Percentiles rank a stretch among this genome's conserved stretches.
These are phyloP conservation scores for Suillus ampliporus DNA, from an alignment of 768 basidiomycete genomes.

Conservation along the genomic window DNA sequence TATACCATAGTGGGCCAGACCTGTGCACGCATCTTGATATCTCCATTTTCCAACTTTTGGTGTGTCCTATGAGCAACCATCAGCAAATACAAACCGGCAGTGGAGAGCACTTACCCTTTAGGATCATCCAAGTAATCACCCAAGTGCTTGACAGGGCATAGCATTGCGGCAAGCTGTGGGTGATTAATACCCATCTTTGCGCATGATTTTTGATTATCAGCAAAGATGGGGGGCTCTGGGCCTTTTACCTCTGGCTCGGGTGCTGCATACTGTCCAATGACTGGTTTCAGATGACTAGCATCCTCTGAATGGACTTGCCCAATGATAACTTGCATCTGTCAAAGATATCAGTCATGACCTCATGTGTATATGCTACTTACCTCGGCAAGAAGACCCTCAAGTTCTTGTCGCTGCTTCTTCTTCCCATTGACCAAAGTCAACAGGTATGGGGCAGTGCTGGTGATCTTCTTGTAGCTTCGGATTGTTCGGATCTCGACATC, in stretches of 20 bases:
- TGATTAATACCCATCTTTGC: slow-evolving; percentile 12
- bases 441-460: background rate
- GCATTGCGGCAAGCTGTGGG: slow-evolving; percentile 1
- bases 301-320: background rate
- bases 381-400: background rate
- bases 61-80: slow-evolving; percentile 2
- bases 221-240: background rate
- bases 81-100: background rate
- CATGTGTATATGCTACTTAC: background rate
- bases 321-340: slow-evolving; percentile 10
- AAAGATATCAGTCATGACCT: background rate
- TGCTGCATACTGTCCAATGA: slow-evolving; percentile 2
- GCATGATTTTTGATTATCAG: background rate
- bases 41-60: slow-evolving; percentile 2
- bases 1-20: slow-evolving; percentile 8
- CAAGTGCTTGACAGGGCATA: slow-evolving; percentile 11
- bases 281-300: background rate
- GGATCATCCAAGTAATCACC: background rate
- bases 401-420: background rate
- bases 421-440: background rate
- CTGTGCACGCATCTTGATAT: slow-evolving; percentile 11
- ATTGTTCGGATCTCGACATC: background rate
- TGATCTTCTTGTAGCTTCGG: background rate
- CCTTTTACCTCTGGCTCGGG: background rate
- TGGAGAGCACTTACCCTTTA: background rate